These are phyloP conservation scores for Colletotrichum sp. DNA, from an alignment of 2,329 filamentous ascomycete genomes.

Conservation along the genomic window DNA sequence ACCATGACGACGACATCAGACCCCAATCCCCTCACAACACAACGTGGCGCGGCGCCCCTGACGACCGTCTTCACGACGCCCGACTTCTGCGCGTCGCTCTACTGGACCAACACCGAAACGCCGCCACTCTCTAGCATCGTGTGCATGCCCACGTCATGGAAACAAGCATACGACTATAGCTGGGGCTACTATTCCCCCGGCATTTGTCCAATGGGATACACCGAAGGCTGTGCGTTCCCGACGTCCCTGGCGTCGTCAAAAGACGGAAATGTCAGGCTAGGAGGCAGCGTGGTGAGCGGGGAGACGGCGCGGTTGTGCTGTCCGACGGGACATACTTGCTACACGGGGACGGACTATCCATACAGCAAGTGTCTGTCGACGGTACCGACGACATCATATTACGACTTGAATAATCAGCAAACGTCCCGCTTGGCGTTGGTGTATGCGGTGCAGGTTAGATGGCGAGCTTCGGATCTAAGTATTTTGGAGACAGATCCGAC, in stretches of 20 bases:
- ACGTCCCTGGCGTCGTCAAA: not conserved
- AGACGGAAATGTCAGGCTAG: not conserved
- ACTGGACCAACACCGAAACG: constrained; percentile 15
- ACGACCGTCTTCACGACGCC: constrained; percentile 20
- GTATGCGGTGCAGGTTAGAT: constrained; percentile 24
- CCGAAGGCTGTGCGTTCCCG: constrained; percentile 14
- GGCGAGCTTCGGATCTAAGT: constrained; percentile 22
- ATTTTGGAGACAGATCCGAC: constrained; percentile 24
- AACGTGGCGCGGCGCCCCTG: constrained; percentile 11
- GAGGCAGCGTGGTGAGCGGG: constrained; percentile 1
- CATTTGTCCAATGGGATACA: constrained; percentile 21
- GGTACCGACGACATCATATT: constrained; percentile 8
- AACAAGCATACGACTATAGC: constrained; percentile 10
- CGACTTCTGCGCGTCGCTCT: constrained; percentile 2
- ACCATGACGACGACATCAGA: constrained; percentile 5
- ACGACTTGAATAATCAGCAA: not conserved
- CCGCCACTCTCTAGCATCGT: constrained; percentile 15
- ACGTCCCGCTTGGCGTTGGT: constrained; percentile 13
- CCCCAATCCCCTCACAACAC: constrained; percentile 5
- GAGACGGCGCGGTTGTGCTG: constrained; percentile 12
- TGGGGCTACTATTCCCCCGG: constrained; percentile 23
- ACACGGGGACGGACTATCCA: not conserved
- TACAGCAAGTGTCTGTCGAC: constrained; percentile 22
- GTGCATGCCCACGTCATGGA: constrained; percentile 18
- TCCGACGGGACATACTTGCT: constrained; percentile 11